Conservation (phyloP, 2,329 filamentous ascomycete genomes). For the Escovopsis sp. region DNA sequence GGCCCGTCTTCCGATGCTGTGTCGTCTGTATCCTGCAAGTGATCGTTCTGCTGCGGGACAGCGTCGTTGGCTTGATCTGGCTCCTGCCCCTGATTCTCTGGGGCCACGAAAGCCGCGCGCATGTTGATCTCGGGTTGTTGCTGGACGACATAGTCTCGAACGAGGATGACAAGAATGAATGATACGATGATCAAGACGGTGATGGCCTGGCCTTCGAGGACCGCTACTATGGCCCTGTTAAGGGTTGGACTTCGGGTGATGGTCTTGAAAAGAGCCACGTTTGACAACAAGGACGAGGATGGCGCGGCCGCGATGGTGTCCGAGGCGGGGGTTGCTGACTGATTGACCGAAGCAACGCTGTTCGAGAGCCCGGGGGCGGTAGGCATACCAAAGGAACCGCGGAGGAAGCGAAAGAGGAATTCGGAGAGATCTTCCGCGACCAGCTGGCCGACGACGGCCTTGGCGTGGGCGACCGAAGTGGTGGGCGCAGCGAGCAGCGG, state of each 20-base stretch:
- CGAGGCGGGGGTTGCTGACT: not conserved
- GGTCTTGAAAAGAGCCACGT: slow-evolving; percentile 41
- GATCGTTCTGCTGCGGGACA: not conserved
- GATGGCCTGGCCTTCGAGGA: slow-evolving; percentile 86
- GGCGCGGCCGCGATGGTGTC: slow-evolving; percentile 1
- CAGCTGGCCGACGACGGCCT: slow-evolving; percentile 15
- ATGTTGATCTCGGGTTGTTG: slow-evolving; percentile 90
- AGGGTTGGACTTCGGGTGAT: slow-evolving; percentile 54
- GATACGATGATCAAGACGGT: slow-evolving; percentile 81
- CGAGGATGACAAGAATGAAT: slow-evolving; percentile 94
- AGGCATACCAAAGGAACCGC: slow-evolving; percentile 16
- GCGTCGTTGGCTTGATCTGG: slow-evolving; percentile 10
- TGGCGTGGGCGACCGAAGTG: slow-evolving; percentile 17
- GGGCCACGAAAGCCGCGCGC: slow-evolving; percentile 46
- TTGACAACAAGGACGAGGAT: slow-evolving; percentile 34
- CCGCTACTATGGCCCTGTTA: slow-evolving; percentile 67
- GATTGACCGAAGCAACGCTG: not conserved
- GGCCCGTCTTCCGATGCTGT: slow-evolving; percentile 21
- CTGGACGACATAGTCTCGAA: slow-evolving; percentile 94
- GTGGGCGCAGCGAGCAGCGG: slow-evolving; percentile 19
- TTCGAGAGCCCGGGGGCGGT: slow-evolving; percentile 5
- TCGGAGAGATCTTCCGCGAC: slow-evolving; percentile 19
- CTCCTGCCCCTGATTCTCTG: slow-evolving; percentile 16
- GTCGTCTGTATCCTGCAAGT: slow-evolving; percentile 11
- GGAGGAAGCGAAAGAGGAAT: slow-evolving; percentile 16